phyloP scores from a whole-genome alignment of 2,329 filamentous ascomycete genomes.

The Nemania sp. region DNA sequence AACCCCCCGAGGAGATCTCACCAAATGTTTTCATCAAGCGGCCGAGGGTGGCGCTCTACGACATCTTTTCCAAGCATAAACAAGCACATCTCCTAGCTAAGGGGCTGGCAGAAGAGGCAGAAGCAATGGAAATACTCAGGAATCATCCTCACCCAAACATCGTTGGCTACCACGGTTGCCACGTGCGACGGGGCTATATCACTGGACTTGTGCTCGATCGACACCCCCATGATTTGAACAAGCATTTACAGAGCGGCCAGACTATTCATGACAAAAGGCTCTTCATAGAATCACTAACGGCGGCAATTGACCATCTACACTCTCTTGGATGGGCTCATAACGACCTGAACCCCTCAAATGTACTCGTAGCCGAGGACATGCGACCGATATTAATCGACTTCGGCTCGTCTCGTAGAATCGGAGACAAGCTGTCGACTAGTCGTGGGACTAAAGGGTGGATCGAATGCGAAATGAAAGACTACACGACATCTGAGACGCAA shows the following conservation, averaged over 20 bases:
- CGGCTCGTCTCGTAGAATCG: slow-evolving; percentile 19
- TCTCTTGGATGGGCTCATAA: slow-evolving; percentile 17
- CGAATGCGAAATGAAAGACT: slow-evolving; percentile 18
- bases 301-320: slow-evolving; percentile 13
- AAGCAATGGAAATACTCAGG: slow-evolving; percentile 8
- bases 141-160: slow-evolving; percentile 12
- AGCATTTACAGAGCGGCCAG: slow-evolving; percentile 8
- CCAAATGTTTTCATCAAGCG: slow-evolving; percentile 13
- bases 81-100: slow-evolving; percentile 8
- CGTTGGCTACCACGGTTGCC: slow-evolving; percentile 15
- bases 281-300: slow-evolving; percentile 14
- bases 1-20: not conserved
- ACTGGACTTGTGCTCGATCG: slow-evolving; percentile 11
- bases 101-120: slow-evolving; percentile 8
- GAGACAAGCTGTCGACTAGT: slow-evolving; percentile 18
- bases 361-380: slow-evolving; percentile 9
- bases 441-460: slow-evolving; percentile 20
- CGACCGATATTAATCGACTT: slow-evolving; percentile 27
- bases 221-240: slow-evolving; percentile 1
- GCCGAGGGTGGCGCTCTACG: slow-evolving; percentile 10
- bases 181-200: slow-evolving; percentile 9
- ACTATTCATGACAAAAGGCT: not conserved
- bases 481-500: slow-evolving; percentile 15
- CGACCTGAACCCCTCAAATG: slow-evolving; percentile 14
- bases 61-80: slow-evolving; percentile 12